These are phyloP conservation scores for Piper betle DNA, from an alignment of 164 flowering plant species.

Conservation along the genomic window DNA sequence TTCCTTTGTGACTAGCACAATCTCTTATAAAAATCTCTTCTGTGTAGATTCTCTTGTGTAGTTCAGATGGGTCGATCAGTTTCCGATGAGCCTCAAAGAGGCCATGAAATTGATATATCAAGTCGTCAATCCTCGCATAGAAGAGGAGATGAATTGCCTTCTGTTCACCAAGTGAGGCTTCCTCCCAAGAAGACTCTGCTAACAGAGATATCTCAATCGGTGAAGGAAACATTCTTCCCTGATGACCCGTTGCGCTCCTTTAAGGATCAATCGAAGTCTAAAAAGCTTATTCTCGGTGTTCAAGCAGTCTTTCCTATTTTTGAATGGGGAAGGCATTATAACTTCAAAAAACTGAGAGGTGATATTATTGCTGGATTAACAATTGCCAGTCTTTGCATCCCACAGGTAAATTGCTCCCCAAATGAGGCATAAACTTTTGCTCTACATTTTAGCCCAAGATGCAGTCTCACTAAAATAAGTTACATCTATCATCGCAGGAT, in stretches of 20 bases:
- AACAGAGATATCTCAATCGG: constrained; percentile 30
- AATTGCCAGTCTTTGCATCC: constrained; percentile 83
- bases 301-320: constrained; percentile 65
- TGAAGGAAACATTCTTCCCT: constrained; percentile 60
- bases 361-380: constrained; percentile 73
- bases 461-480: not conserved
- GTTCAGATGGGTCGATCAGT: constrained; percentile 20
- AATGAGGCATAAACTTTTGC: not conserved
- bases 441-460: not conserved
- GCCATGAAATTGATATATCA: constrained; percentile 27
- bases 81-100: constrained; percentile 18
- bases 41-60: not conserved
- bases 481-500: constrained; percentile 27
- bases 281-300: constrained; percentile 41
- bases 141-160: constrained; percentile 10
- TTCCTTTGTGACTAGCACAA: not conserved
- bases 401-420: constrained; percentile 45
- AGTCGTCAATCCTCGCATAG: constrained; percentile 24
- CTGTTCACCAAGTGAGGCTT: constrained; percentile 47
- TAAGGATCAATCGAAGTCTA: constrained; percentile 49
- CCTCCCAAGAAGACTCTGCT: constrained; percentile 45
- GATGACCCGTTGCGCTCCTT: constrained; percentile 70
- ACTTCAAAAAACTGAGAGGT: constrained; percentile 37
- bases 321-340: constrained; percentile 54
- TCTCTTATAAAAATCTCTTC: not conserved